phyloP scores from a whole-genome alignment of 176 grass and related monocot species.

The Cymbopogon citratus region DNA sequence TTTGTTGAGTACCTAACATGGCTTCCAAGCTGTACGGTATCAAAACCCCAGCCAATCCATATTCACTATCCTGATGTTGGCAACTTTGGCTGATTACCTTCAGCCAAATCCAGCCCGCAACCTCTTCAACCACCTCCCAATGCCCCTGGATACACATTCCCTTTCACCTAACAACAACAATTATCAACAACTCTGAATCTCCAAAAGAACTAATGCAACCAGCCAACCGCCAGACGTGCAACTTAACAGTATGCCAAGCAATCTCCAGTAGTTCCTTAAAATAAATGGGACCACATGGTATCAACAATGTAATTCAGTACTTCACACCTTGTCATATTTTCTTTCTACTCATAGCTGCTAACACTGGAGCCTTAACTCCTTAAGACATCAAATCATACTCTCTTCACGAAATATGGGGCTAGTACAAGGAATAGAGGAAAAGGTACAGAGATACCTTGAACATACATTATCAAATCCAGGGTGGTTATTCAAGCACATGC shows the following conservation, averaged over 20 bases:
- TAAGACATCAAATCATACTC: conserved; percentile 5
- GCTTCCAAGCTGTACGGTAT: background rate
- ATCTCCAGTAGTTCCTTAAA: too few species aligned
- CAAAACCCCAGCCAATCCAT: background rate
- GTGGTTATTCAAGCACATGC: conserved; percentile 74
- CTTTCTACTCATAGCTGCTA: background rate
- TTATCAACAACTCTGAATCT: background rate
- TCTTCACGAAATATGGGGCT: conserved; percentile 14
- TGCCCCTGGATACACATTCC: background rate
- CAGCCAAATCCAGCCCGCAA: background rate
- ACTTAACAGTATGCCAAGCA: too few species aligned
- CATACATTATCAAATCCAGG: conserved; percentile 83
- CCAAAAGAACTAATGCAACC: background rate
- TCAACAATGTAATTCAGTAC: too few species aligned
- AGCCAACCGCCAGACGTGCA: too few species aligned
- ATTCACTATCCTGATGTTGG: background rate
- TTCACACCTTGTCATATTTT: background rate
- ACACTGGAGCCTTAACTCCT: background rate
- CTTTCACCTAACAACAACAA: background rate
- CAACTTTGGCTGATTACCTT: background rate
- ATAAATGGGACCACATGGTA: too few species aligned
- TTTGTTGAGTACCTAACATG: background rate
- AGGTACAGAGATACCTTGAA: conserved; percentile 32
- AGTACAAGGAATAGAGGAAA: conserved; percentile 6
- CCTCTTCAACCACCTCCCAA: background rate